phyloP scores from a whole-genome alignment of 2,329 filamentous ascomycete genomes.

The Exophiala viscosa region DNA sequence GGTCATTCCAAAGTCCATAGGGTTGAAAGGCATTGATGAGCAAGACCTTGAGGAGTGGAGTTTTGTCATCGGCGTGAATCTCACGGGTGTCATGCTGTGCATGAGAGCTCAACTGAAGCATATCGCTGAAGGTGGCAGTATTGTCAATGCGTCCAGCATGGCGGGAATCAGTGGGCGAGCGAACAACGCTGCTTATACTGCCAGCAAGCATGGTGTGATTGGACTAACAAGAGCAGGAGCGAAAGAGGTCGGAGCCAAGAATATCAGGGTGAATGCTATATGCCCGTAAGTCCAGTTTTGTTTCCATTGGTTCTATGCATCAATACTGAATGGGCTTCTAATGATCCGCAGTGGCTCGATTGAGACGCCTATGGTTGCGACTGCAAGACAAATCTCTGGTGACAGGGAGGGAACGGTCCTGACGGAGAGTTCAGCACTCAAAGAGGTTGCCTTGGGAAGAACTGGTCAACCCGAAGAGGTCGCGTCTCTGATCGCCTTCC shows the following conservation, averaged over 20 bases:
- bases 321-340: too few species aligned
- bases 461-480: slow-evolving; percentile 1
- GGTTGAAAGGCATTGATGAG: slow-evolving; percentile 30
- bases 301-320: not conserved
- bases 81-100: slow-evolving; percentile 41
- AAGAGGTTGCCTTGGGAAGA: not conserved
- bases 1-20: slow-evolving; percentile 19
- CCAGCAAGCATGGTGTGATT: slow-evolving; percentile 57
- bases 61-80: slow-evolving; percentile 39
- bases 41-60: slow-evolving; percentile 37
- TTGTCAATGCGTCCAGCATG: slow-evolving; percentile 43
- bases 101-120: slow-evolving; percentile 41
- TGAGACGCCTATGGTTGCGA: not conserved
- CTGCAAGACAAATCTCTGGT: too few species aligned
- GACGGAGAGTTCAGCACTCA: too few species aligned
- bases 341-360: not conserved
- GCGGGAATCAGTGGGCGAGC: slow-evolving; percentile 35
- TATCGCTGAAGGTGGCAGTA: slow-evolving; percentile 33
- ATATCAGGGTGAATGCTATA: slow-evolving; percentile 38
- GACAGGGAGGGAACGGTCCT: not conserved
- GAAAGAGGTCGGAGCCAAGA: slow-evolving; percentile 32
- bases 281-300: slow-evolving; percentile 13
- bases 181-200: slow-evolving; percentile 37
- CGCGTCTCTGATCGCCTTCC: not conserved
- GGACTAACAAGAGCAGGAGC: slow-evolving; percentile 50